Evolutionary conservation across 805 yeast genomes (phyloP), one percentile per base, ranked within the genome.

Genomic region (Starmerella bacillaris): DNA sequence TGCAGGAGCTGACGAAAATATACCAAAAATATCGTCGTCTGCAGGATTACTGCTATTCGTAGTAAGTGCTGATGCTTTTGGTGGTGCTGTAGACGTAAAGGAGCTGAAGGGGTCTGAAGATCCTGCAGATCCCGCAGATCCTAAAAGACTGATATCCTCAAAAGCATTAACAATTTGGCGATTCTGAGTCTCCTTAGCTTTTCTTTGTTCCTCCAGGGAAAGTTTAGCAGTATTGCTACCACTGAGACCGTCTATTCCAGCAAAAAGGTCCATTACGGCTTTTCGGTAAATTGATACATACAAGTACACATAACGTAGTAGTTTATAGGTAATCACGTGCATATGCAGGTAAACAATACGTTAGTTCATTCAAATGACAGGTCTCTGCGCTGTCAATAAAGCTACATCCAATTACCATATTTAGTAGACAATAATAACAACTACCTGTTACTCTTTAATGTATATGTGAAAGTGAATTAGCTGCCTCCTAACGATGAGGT

Each of bases 191-290:
- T 45, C 40, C 16, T 40, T 37, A 2, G 35, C 33, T 34, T 38
- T 39, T 33, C 40, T 49, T 27, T 56, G 50, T 35, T 55, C 58
- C 15, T 49, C 51, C 17, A 55, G 48, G 22, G 58, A 47, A 26
- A 48, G 47, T 27, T 49, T 44, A n/a, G 45, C 43, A 28, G 40
- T 45, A n/a, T 39, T 31, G n/a, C 42, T 7, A 4, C 34, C 11
- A 24, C 36, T 35, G 5, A 40, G 43, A n/a, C 44, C 42, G 19
- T 46, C 51, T 16, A 53, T 39, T 8, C 49, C 49, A 14, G 56
- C 54, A 33, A 51, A 52, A 32, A 51, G 39, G 42, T 51, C 55
- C 53, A 48, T 50, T 29, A 5, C 6, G 5, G 15, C 11, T 27
- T 12, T 27, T 8, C 9, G 14, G 17, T 12, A 18, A n/a, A 14